Conservation (phyloP, 352 stramenopile genomes). For the Aphanomyces cochlioides region DNA sequence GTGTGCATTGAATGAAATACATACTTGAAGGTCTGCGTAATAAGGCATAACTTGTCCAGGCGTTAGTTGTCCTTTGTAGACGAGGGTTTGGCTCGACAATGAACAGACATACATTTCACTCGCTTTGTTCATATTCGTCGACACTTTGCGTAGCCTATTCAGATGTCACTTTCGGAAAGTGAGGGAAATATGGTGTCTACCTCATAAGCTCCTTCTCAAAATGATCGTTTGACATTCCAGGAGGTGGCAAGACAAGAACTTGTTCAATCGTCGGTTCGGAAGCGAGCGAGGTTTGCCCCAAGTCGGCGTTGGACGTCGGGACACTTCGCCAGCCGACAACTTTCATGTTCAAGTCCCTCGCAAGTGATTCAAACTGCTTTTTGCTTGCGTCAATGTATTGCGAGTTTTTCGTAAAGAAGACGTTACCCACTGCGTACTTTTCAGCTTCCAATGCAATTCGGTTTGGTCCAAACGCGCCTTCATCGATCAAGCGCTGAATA, state of each 20-base stretch:
- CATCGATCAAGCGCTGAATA: constrained; percentile 74
- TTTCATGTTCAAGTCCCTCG: constrained; percentile 82
- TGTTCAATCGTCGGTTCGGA: constrained; percentile 94
- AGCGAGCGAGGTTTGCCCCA: constrained; percentile 89
- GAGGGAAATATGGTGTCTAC: background rate
- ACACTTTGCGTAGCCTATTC: constrained; percentile 42
- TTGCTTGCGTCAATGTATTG: constrained; percentile 82
- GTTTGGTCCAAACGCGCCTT: constrained; percentile 63
- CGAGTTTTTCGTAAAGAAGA: constrained; percentile 77
- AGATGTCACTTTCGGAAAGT: background rate
- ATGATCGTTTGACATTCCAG: constrained; percentile 56
- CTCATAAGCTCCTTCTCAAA: constrained; percentile 91
- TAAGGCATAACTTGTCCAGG: constrained; percentile 87
- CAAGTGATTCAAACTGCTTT: constrained; percentile 79
- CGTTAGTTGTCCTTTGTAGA: constrained; percentile 97
- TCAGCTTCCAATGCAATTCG: constrained; percentile 46
- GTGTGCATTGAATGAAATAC: constrained; percentile 14
- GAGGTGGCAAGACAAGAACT: constrained; percentile 83
- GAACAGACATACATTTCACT: constrained; percentile 95
- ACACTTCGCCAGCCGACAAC: constrained; percentile 92
- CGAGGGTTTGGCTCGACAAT: constrained; percentile 92
- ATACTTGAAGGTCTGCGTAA: constrained; percentile 48
- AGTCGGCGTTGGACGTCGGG: constrained; percentile 90
- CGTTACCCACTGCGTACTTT: constrained; percentile 92
- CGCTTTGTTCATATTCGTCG: constrained; percentile 62